Evolutionary conservation across 495 filamentous ascomycete species (phyloP).

Genomic region (Talaromyces nanjingensis): DNA sequence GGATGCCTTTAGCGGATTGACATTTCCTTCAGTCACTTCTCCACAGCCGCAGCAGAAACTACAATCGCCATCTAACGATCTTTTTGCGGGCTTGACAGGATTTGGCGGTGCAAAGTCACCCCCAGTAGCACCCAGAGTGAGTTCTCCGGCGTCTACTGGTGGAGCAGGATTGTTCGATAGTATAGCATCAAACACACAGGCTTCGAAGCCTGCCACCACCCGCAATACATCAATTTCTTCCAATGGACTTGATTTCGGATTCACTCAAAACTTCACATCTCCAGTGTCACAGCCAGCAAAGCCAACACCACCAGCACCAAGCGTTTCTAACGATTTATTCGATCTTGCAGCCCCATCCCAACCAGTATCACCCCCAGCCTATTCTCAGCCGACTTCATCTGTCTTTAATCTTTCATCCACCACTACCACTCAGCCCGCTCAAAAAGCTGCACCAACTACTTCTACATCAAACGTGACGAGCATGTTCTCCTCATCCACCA

Average conservation of each 20-base stretch:
- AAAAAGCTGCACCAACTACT: constrained; percentile 35
- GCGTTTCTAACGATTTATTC: constrained; percentile 63
- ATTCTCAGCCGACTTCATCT: constrained; percentile 43
- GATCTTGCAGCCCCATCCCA: constrained; percentile 60
- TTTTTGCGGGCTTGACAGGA: constrained; percentile 67
- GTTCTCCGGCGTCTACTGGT: constrained; percentile 48
- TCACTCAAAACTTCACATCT: constrained; percentile 35
- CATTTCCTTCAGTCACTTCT: constrained; percentile 56
- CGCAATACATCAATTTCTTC: constrained; percentile 38
- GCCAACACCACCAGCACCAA: constrained; percentile 33
- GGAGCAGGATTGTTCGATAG: constrained; percentile 79
- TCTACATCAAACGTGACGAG: constrained; percentile 26
- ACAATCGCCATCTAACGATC: constrained; percentile 49
- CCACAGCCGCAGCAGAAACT: constrained; percentile 40
- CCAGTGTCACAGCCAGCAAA: constrained; percentile 33
- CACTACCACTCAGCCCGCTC: constrained; percentile 29
- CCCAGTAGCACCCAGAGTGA: constrained; percentile 43
- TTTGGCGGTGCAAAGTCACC: constrained; percentile 51
- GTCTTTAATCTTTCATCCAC: constrained; percentile 71
- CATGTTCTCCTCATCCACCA: constrained; percentile 24
- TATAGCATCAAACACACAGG: constrained; percentile 49
- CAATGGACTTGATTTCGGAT: constrained; percentile 47
- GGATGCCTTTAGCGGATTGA: constrained; percentile 82
- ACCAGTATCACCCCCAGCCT: constrained; percentile 33
- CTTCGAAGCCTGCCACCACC: constrained; percentile 33